Percentiles rank a stretch among this genome's conserved stretches.
Evolutionary conservation across 148 eudicot species (phyloP).

Genomic region (Dianthus caryophyllus): DNA sequence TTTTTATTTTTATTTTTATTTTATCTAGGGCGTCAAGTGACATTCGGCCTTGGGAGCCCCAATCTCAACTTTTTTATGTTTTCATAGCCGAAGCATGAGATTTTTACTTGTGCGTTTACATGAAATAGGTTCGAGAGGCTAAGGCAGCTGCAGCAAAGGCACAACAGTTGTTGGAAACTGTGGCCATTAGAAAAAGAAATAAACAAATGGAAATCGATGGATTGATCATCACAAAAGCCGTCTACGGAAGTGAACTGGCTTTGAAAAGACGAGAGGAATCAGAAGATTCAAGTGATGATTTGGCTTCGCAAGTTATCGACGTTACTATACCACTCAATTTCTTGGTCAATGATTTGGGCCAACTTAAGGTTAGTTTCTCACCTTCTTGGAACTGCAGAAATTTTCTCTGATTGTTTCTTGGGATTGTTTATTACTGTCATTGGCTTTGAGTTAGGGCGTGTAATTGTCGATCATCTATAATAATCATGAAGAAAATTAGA

Average conservation of each 20-base stretch:
- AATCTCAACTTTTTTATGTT: neutral
- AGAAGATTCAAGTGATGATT: conserved; percentile 43
- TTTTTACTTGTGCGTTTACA: conserved; percentile 1
- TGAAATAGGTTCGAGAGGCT: conserved; percentile 68
- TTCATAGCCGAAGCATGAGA: conserved; percentile 6
- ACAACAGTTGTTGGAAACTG: conserved; percentile 70
- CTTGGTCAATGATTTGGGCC: conserved; percentile 74
- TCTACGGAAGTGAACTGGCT: conserved; percentile 66
- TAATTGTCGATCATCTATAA: neutral
- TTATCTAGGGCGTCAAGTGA: neutral
- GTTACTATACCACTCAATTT: conserved; percentile 84
- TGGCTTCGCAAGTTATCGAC: conserved; percentile 69
- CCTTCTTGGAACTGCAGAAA: neutral
- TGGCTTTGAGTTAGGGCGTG: neutral
- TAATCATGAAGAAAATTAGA: neutral
- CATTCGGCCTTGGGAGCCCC: neutral
- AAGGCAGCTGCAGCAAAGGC: conserved; percentile 84
- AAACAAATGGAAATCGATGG: conserved; percentile 65
- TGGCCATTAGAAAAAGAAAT: conserved; percentile 70
- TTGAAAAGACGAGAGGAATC: conserved; percentile 37
- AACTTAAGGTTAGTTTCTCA: conserved; percentile 66
- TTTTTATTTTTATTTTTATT: neutral
- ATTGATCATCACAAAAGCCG: conserved; percentile 63
- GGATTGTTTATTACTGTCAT: neutral
- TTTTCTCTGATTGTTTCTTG: neutral